phyloP scores from a whole-genome alignment of 495 filamentous ascomycete genomes.

The Amorphotheca resinae region DNA sequence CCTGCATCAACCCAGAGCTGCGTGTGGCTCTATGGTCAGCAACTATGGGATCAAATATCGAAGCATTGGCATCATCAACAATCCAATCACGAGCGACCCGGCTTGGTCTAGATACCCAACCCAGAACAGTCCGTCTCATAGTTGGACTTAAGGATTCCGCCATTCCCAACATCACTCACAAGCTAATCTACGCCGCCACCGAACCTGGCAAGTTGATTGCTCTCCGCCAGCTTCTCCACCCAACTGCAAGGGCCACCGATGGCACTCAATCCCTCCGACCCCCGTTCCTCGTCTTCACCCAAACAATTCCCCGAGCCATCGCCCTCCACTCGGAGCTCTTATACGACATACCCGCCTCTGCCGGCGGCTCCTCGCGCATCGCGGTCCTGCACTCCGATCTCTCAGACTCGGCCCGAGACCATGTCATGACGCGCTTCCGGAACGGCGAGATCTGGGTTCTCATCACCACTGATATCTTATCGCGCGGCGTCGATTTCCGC shows the following conservation, averaged over 20 bases:
- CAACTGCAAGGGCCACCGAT: constrained; percentile 44
- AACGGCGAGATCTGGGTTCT: constrained; percentile 91
- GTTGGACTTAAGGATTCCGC: constrained; percentile 93
- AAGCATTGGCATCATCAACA: constrained; percentile 56
- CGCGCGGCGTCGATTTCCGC: constrained; percentile 83
- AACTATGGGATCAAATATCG: constrained; percentile 89
- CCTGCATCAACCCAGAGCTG: constrained; percentile 53
- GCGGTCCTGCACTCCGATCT: constrained; percentile 85
- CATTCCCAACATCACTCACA: constrained; percentile 80
- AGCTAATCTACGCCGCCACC: constrained; percentile 78
- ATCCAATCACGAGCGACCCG: constrained; percentile 35
- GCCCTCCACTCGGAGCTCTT: constrained; percentile 81
- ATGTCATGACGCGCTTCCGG: constrained; percentile 80
- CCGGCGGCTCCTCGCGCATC: constrained; percentile 73
- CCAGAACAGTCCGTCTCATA: constrained; percentile 65
- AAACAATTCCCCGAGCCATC: constrained; percentile 80
- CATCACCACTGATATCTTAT: constrained; percentile 85
- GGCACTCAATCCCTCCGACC: constrained; percentile 55
- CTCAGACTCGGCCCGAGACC: constrained; percentile 57
- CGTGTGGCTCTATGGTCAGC: constrained; percentile 83
- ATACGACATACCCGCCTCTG: constrained; percentile 84
- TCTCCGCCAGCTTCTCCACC: constrained; percentile 82
- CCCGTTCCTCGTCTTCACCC: constrained; percentile 88
- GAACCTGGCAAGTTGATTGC: constrained; percentile 90
- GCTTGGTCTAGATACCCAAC: constrained; percentile 27